Evolutionary conservation across 2,329 filamentous ascomycete species (phyloP), one percentile per base, ranked within the genome.

Genomic region (Colletotrichum spinosum): DNA sequence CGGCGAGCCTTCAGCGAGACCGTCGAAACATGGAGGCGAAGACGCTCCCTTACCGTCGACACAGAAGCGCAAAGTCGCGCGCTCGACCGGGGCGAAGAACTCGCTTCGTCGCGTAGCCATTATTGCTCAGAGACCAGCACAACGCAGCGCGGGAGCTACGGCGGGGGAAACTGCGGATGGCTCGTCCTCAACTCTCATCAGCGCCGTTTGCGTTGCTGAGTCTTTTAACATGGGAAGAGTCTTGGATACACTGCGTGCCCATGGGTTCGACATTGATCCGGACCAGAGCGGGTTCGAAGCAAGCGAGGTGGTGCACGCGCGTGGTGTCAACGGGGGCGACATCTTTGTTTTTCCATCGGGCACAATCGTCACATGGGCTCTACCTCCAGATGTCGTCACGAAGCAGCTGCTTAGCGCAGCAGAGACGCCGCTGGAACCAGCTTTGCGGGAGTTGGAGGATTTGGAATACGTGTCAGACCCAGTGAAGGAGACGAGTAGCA

Each of bases 291-390:
- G 83, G 12, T 89, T 90, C 70, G 86, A 89, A 69, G 80, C 83
- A 51, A 81, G 82, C 68, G 87, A 90, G 72, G 87, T 90, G 6
- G 85, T 90, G 53, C 88, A 90, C 72, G 88, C 87, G 7, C 81
- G 86, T 55, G 83, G 83, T 8, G 81, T 85, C 65, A 86, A 88
- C 74, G 84, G 88, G 63, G 94, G 94, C 39, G 96, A 99, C 78
- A 88, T 98, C 55, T 98, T 98, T 74, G 90, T 99, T 61, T 99
- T 99, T 70, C 94, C 95, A 8, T 97, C 94, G 0, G 96, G 96
- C 10, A 97, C 94, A 11, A 86, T 98, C 8, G 96, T 98, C 6
- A 91, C 93, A 33, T 99, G 96, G 96, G 92, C 92, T 6, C 84
- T 97, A 1, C 90, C 93, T 1, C 87, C 93, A 67, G 88, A 91